phyloP scores from a whole-genome alignment of 2,329 filamentous ascomycete genomes.

The Elsinoe arachidis region DNA sequence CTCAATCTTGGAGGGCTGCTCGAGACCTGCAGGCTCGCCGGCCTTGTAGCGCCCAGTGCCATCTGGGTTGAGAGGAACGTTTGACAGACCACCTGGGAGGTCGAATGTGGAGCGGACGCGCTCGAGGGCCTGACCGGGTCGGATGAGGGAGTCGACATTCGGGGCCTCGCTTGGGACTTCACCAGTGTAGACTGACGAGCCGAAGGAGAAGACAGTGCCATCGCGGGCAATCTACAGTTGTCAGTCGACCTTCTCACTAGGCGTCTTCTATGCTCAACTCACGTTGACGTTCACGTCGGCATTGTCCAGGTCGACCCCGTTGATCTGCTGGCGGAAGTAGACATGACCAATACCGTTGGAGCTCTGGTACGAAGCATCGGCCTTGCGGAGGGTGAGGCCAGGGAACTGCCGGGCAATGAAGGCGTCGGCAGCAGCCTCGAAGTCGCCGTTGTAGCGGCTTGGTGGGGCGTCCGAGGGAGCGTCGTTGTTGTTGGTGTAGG shows the following conservation, averaged over 20 bases:
- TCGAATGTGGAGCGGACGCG: constrained; percentile 33
- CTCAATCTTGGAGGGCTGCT: constrained; percentile 46
- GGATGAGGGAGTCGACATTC: constrained; percentile 34
- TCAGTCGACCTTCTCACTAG: neutral
- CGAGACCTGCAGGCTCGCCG: constrained; percentile 41
- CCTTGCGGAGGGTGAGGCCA: constrained; percentile 40
- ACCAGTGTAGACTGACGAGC: constrained; percentile 43
- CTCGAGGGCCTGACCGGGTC: constrained; percentile 37
- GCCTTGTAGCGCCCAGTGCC: constrained; percentile 36
- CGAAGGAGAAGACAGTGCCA: constrained; percentile 50
- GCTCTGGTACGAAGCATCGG: constrained; percentile 47
- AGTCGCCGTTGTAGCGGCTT: constrained; percentile 1
- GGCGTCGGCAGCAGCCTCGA: neutral
- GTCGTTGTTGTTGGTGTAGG: neutral
- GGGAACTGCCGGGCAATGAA: constrained; percentile 20
- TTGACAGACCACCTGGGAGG: constrained; percentile 33
- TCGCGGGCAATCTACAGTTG: constrained; percentile 40
- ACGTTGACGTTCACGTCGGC: constrained; percentile 54
- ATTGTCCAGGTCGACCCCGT: constrained; percentile 53
- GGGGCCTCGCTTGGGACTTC: constrained; percentile 32
- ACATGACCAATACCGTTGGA: constrained; percentile 49
- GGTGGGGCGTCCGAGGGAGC: neutral
- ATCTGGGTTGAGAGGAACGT: constrained; percentile 32
- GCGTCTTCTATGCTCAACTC: constrained; percentile 22
- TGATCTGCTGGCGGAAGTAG: constrained; percentile 51